Conservation (phyloP, 176 grass and related monocot genomes). For the Triticum monococcum region DNA sequence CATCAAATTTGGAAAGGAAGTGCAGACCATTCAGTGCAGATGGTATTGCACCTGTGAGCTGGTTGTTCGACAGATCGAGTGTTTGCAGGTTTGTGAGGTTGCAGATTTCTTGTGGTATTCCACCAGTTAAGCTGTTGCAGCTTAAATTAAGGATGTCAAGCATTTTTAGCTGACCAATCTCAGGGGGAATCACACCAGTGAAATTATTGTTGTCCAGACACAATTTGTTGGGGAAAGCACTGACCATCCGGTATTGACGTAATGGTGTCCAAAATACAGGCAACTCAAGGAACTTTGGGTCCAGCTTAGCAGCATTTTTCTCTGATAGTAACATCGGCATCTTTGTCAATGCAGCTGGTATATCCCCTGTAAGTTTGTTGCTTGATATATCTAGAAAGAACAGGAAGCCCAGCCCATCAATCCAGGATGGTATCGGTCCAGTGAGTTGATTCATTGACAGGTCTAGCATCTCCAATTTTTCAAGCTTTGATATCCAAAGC, state of each 20-base stretch:
- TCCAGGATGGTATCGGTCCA: constrained; percentile 63
- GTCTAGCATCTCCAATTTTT: constrained; percentile 63
- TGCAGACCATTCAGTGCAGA: constrained; percentile 35
- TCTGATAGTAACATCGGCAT: constrained; percentile 53
- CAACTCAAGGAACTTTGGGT: constrained; percentile 58
- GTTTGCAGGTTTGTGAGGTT: constrained; percentile 58
- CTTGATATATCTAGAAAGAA: constrained; percentile 69
- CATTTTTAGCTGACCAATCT: constrained; percentile 55
- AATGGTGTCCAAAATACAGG: constrained; percentile 50
- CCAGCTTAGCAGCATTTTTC: constrained; percentile 45
- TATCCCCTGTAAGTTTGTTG: constrained; percentile 55
- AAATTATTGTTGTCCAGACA: constrained; percentile 46
- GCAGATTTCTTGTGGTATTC: constrained; percentile 49
- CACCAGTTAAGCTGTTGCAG: constrained; percentile 56
- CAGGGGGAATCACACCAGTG: constrained; percentile 47
- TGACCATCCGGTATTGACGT: constrained; percentile 60
- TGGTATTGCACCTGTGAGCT: constrained; percentile 61
- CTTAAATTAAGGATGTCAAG: constrained; percentile 53
- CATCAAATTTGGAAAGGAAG: constrained; percentile 67
- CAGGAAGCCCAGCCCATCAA: constrained; percentile 46
- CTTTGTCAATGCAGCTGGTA: constrained; percentile 48
- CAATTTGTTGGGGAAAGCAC: constrained; percentile 53
- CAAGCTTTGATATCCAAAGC: constrained; percentile 59
- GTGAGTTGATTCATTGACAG: constrained; percentile 58
- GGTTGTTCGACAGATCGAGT: constrained; percentile 58